Evolutionary conservation across 2,329 filamentous ascomycete genomes (phyloP).

Genomic region (Alternaria longipes): DNA sequence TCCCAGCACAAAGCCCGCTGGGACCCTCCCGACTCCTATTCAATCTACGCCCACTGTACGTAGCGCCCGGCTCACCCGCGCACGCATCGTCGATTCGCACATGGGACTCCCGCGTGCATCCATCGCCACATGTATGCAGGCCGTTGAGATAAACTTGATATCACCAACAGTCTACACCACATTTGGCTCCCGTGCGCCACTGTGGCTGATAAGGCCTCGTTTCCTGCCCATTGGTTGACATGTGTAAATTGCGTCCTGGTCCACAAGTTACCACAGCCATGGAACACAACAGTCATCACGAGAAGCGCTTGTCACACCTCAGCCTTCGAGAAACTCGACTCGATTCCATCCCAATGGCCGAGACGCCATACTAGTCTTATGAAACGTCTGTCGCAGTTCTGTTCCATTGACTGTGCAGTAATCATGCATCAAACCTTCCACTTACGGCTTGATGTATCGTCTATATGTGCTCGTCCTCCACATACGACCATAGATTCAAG

Average conservation of each 20-base stretch:
- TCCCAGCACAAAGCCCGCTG: slow-evolving; percentile 3
- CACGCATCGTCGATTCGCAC: slow-evolving; percentile 10
- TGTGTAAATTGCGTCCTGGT: not conserved
- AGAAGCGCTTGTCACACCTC: not conserved
- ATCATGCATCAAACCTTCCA: not conserved
- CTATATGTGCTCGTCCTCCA: not conserved
- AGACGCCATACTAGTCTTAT: not conserved
- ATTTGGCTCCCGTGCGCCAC: not conserved
- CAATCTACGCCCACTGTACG: not conserved
- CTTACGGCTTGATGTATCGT: not conserved
- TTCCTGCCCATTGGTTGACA: slow-evolving; percentile 1
- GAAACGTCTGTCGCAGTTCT: not conserved
- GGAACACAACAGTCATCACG: not conserved
- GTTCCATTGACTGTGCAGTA: not conserved
- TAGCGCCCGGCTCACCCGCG: slow-evolving; percentile 2
- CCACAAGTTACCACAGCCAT: not conserved
- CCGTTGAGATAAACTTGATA: slow-evolving; percentile 6
- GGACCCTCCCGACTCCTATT: slow-evolving; percentile 5
- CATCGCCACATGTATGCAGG: slow-evolving; percentile 12
- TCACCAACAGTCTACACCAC: not conserved
- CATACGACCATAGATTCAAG: slow-evolving; percentile 11
- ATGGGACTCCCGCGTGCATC: not conserved
- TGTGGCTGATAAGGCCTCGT: slow-evolving; percentile 3
- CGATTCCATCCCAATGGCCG: not conserved
- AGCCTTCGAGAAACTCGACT: not conserved